Conservation (phyloP, 2,329 filamentous ascomycete species). For the Colletotrichum sp. region DNA sequence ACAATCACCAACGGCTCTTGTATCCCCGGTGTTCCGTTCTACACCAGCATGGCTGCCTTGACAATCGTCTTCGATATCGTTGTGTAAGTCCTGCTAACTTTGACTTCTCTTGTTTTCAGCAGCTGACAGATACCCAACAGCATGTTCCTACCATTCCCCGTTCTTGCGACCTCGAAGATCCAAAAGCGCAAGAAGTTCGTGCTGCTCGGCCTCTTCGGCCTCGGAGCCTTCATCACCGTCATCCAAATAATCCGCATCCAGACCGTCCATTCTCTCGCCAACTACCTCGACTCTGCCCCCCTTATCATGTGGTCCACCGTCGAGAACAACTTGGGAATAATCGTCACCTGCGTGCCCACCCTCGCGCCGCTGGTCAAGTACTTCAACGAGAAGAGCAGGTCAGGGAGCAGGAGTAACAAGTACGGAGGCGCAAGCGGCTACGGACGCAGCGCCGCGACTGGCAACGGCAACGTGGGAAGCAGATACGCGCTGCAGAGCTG, state of each 20-base stretch:
- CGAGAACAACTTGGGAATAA: constrained; percentile 50
- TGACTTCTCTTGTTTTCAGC: background rate
- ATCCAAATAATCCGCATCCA: constrained; percentile 57
- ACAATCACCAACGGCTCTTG: constrained; percentile 40
- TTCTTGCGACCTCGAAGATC: constrained; percentile 40
- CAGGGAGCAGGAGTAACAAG: constrained; percentile 12
- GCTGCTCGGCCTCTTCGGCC: constrained; percentile 46
- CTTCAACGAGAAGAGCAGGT: constrained; percentile 33
- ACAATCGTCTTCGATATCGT: constrained; percentile 46
- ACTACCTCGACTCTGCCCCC: constrained; percentile 47
- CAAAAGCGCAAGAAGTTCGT: constrained; percentile 45
- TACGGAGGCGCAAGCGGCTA: constrained; percentile 24
- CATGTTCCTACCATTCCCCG: constrained; percentile 46
- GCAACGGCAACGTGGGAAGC: background rate
- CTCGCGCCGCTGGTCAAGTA: constrained; percentile 46
- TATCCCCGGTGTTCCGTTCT: constrained; percentile 43
- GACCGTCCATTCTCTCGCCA: constrained; percentile 46
- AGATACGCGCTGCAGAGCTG: constrained; percentile 33
- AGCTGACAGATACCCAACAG: constrained; percentile 23
- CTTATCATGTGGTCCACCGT: constrained; percentile 51
- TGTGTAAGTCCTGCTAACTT: constrained; percentile 34
- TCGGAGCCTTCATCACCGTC: constrained; percentile 55
- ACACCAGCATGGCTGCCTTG: constrained; percentile 43
- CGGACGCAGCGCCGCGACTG: background rate
- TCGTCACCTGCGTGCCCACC: constrained; percentile 46